Evolutionary conservation across 441 rosid species (phyloP).

Genomic region (Gossypium davidsonii): DNA sequence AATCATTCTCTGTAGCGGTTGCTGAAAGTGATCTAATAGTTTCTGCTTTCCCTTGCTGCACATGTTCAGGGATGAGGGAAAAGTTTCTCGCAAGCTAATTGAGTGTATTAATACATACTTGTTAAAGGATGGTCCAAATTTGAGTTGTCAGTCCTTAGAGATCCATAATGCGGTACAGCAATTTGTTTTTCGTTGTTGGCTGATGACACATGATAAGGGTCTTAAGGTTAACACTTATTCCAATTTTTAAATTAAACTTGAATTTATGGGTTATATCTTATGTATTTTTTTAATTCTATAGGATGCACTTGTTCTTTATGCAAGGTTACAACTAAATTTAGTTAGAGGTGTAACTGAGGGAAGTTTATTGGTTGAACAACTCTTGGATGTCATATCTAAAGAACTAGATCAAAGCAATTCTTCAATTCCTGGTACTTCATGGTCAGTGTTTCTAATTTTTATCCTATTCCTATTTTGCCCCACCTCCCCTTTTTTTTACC

Average conservation of each 20-base stretch:
- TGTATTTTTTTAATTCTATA: constrained; percentile 24
- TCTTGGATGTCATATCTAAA: constrained; percentile 70
- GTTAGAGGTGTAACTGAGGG: constrained; percentile 50
- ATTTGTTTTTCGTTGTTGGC: constrained; percentile 67
- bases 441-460: constrained; percentile 37
- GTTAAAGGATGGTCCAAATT: constrained; percentile 85
- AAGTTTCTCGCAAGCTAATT: constrained; percentile 81
- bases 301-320: constrained; percentile 73
- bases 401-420: constrained; percentile 77
- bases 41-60: constrained; percentile 14
- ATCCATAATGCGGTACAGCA: constrained; percentile 61
- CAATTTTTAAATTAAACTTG: constrained; percentile 15
- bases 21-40: constrained; percentile 13
- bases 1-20: constrained; percentile 9
- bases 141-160: constrained; percentile 56
- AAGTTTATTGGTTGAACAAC: constrained; percentile 65
- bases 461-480: background rate
- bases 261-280: constrained; percentile 1
- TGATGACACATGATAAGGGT: constrained; percentile 64
- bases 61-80: constrained; percentile 81
- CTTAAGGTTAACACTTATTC: constrained; percentile 51
- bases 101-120: constrained; percentile 78
- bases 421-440: constrained; percentile 33
- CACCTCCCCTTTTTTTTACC: constrained; percentile 5
- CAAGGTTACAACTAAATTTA: constrained; percentile 70